phyloP scores from a whole-genome alignment of 2,329 filamentous ascomycete species.

The Berkeleyomyces basicola region DNA sequence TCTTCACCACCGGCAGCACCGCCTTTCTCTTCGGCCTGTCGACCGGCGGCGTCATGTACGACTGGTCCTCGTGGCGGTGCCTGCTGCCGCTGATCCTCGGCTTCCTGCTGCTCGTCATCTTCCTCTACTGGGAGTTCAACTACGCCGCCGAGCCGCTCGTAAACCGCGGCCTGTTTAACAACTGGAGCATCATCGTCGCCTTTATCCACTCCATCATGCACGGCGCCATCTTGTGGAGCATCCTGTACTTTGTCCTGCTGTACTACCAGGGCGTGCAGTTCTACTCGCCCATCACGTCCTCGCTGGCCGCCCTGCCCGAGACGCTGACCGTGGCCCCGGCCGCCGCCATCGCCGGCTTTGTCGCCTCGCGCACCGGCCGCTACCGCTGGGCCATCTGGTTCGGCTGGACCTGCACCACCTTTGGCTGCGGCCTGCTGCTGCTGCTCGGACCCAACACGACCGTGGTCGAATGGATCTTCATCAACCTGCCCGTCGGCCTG shows the following conservation, averaged over 20 bases:
- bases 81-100: conserved; percentile 45
- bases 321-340: conserved; percentile 48
- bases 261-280: conserved; percentile 36
- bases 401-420: conserved; percentile 43
- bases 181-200: conserved; percentile 31
- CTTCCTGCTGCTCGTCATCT: conserved; percentile 30
- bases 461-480: conserved; percentile 39
- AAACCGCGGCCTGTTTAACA: conserved; percentile 28
- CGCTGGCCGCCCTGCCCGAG: conserved; percentile 40
- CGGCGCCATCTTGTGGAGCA: conserved; percentile 36
- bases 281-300: conserved; percentile 35
- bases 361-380: conserved; percentile 36
- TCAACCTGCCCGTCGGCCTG: conserved; percentile 42
- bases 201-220: conserved; percentile 39
- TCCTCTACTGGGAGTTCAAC: conserved; percentile 37
- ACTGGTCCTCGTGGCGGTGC: conserved; percentile 45
- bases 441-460: conserved; percentile 32
- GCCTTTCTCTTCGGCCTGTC: conserved; percentile 30
- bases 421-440: conserved; percentile 40
- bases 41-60: conserved; percentile 45
- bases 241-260: conserved; percentile 36
- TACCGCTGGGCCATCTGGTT: conserved; percentile 45
- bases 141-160: conserved; percentile 34
- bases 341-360: conserved; percentile 36
- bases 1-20: conserved; percentile 44